Evolutionary conservation across 768 basidiomycete species (phyloP).

Genomic region (Mycena amicta): DNA sequence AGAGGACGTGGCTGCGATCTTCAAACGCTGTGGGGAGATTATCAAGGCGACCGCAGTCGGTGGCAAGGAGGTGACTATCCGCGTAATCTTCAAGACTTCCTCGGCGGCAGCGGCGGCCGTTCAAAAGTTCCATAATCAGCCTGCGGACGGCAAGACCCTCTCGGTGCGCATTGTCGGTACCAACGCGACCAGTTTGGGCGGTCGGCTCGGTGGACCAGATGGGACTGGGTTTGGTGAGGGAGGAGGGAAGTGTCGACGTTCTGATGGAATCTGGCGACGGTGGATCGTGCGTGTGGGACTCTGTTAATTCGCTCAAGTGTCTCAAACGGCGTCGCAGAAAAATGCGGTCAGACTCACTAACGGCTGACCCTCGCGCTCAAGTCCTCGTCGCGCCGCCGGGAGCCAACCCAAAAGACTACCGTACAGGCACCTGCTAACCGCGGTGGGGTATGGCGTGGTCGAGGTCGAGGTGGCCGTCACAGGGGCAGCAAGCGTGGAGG

Average conservation of each 20-base stretch:
- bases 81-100: slow-evolving; percentile 71
- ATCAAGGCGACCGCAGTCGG: slow-evolving; percentile 46
- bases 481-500: slow-evolving; percentile 40
- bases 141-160: slow-evolving; percentile 79
- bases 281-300: slow-evolving; percentile 57
- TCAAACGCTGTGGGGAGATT: slow-evolving; percentile 76
- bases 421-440: slow-evolving; percentile 36
- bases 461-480: slow-evolving; percentile 37
- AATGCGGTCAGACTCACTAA: slow-evolving; percentile 81
- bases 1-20: slow-evolving; percentile 85
- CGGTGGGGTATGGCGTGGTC: slow-evolving; percentile 38
- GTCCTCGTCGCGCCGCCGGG: slow-evolving; percentile 73
- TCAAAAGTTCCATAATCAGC: slow-evolving; percentile 74
- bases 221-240: slow-evolving; percentile 55
- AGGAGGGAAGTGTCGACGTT: slow-evolving; percentile 58
- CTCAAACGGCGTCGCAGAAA: slow-evolving; percentile 50
- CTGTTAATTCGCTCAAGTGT: neutral
- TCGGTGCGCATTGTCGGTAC: slow-evolving; percentile 64
- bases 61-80: slow-evolving; percentile 54
- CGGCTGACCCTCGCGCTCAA: slow-evolving; percentile 66
- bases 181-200: slow-evolving; percentile 51
- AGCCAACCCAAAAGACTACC: slow-evolving; percentile 56
- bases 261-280: slow-evolving; percentile 54
- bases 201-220: slow-evolving; percentile 57
- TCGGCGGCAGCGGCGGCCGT: slow-evolving; percentile 68